Conservation (phyloP, 345 rosid genomes). For the Excoecaria cochinchinensis region DNA sequence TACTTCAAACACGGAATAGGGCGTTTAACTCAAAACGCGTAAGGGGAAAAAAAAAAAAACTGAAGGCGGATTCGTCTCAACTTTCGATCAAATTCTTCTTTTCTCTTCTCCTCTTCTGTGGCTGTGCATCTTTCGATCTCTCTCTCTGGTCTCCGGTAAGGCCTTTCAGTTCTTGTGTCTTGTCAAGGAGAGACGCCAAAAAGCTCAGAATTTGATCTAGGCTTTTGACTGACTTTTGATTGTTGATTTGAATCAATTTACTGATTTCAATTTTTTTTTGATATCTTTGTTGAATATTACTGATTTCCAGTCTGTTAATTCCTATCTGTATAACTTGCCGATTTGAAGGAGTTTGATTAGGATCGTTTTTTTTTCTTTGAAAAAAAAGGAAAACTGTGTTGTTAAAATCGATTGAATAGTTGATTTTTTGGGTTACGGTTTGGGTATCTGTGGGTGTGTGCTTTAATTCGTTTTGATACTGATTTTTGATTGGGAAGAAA, state of each 20-base stretch:
- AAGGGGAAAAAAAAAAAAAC: too few relatives aligned
- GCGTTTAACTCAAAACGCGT: too few relatives aligned
- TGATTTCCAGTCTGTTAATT: neutral
- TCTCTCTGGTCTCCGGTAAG: slow-evolving; percentile 7
- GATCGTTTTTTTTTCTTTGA: neutral
- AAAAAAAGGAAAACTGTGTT: neutral
- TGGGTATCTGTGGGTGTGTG: neutral
- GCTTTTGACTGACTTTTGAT: neutral
- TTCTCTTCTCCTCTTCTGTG: neutral
- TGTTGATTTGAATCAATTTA: neutral
- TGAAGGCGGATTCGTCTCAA: neutral
- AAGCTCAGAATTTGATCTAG: slow-evolving; percentile 6
- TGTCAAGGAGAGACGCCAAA: slow-evolving; percentile 9
- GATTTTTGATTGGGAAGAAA: slow-evolving; percentile 44
- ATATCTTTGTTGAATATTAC: neutral
- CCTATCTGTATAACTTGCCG: neutral
- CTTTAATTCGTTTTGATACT: slow-evolving; percentile 2
- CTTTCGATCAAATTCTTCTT: neutral
- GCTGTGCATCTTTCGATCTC: neutral
- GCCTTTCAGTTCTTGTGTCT: slow-evolving; percentile 7
- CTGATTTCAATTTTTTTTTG: neutral
- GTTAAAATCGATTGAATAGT: neutral
- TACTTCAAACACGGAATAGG: too few relatives aligned
- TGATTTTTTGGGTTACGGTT: neutral
- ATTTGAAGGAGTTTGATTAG: neutral